phyloP scores from a whole-genome alignment of 2,329 filamentous ascomycete species.

The Dothideomycetidae sp. region DNA sequence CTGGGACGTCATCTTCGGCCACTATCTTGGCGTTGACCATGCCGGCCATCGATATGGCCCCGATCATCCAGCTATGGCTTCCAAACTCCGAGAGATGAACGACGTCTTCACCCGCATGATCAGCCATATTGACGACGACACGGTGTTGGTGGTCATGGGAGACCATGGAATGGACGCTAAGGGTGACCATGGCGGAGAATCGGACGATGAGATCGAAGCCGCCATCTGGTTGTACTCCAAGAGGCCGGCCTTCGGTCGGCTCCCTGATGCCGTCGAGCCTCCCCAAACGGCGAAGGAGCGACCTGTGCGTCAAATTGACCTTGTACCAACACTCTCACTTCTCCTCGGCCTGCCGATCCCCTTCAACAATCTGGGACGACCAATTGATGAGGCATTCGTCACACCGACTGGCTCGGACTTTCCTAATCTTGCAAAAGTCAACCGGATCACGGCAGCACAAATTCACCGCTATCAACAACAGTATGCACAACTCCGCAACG shows the following conservation, averaged over 20 bases:
- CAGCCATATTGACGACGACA: slow-evolving; percentile 62
- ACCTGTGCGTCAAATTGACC: slow-evolving; percentile 74
- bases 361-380: slow-evolving; percentile 85
- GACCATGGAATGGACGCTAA: slow-evolving; percentile 98
- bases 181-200: slow-evolving; percentile 96
- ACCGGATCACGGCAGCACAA: slow-evolving; percentile 64
- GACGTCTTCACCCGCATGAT: slow-evolving; percentile 59
- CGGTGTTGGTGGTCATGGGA: slow-evolving; percentile 89
- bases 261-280: slow-evolving; percentile 44
- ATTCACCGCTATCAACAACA: slow-evolving; percentile 79
- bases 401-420: slow-evolving; percentile 54
- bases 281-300: slow-evolving; percentile 60
- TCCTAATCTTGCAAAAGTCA: slow-evolving; percentile 63
- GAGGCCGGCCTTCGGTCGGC: slow-evolving; percentile 68
- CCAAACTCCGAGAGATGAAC: slow-evolving; percentile 88
- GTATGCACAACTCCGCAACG: slow-evolving; percentile 60
- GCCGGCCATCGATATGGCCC: slow-evolving; percentile 93
- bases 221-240: slow-evolving; percentile 98
- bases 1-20: slow-evolving; percentile 92
- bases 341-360: slow-evolving; percentile 85
- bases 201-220: slow-evolving; percentile 86
- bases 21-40: slow-evolving; percentile 91
- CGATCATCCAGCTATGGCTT: slow-evolving; percentile 78
- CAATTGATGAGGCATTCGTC: slow-evolving; percentile 87
- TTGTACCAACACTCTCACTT: slow-evolving; percentile 81